Percentiles rank a stretch among this genome's conserved stretches.
phyloP scores from a whole-genome alignment of 2,329 filamentous ascomycete species.

The Aspergillus fumigatus region DNA sequence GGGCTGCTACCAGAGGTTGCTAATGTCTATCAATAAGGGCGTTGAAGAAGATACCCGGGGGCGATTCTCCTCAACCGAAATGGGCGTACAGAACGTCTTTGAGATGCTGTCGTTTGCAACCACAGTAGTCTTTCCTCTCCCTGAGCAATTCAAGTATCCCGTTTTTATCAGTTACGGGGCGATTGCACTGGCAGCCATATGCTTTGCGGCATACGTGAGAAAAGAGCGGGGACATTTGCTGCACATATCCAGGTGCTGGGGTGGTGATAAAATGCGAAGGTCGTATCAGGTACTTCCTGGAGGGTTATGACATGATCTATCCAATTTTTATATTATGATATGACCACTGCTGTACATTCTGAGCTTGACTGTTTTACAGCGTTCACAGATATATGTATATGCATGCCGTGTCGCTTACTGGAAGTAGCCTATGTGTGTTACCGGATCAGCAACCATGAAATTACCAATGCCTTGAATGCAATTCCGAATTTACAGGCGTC shows the following conservation, averaged over 20 bases:
- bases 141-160: conserved; percentile 62
- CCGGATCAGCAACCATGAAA: neutral
- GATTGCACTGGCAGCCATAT: conserved; percentile 25
- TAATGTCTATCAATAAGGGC: conserved; percentile 37
- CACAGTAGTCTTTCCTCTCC: conserved; percentile 61
- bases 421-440: too few relatives aligned
- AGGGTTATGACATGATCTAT: neutral
- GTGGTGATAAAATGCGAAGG: conserved; percentile 7
- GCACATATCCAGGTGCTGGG: conserved; percentile 35
- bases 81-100: conserved; percentile 64
- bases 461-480: too few relatives aligned
- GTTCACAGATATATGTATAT: neutral
- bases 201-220: conserved; percentile 55
- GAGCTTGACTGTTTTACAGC: neutral
- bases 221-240: conserved; percentile 57
- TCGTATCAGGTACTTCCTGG: neutral
- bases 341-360: neutral
- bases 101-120: conserved; percentile 63
- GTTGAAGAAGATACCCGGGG: conserved; percentile 57
- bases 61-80: conserved; percentile 64
- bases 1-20: neutral
- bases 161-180: conserved; percentile 52
- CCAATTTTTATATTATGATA: neutral
- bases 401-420: neutral
- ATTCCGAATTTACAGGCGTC: too few relatives aligned